Percentiles rank a stretch among this genome's conserved stretches.
Conservation (phyloP, 2,329 filamentous ascomycete species). For the Talaromyces sp. region DNA sequence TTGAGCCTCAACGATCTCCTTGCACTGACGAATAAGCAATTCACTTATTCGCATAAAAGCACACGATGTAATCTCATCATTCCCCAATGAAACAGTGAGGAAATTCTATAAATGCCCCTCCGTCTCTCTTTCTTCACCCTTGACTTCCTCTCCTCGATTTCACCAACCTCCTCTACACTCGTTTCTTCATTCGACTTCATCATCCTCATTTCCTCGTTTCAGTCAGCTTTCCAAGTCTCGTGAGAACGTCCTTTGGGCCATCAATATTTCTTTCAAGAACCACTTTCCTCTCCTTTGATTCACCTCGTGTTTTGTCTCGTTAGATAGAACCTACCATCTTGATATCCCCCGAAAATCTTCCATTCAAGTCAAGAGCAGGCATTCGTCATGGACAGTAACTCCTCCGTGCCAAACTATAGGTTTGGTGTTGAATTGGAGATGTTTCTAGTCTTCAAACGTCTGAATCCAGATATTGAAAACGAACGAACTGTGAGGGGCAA, state of each 20-base stretch:
- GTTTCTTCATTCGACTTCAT: not conserved
- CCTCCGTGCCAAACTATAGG: not conserved
- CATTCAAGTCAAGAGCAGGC: not conserved
- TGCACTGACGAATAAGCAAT: not conserved
- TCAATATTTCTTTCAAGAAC: not conserved
- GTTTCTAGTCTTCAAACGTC: not conserved
- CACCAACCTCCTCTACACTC: not conserved
- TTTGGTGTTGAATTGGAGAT: slow-evolving; percentile 4
- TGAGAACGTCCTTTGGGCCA: not conserved
- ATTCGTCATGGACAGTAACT: not conserved
- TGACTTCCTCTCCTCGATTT: not conserved
- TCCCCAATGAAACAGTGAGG: not conserved
- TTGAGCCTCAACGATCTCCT: not conserved
- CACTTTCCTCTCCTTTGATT: not conserved
- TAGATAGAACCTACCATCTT: not conserved
- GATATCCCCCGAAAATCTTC: not conserved
- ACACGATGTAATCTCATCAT: not conserved
- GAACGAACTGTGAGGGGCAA: not conserved
- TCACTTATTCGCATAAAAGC: not conserved
- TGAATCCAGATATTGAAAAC: not conserved
- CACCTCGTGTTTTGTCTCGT: not conserved
- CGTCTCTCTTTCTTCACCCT: not conserved
- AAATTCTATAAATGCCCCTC: not conserved
- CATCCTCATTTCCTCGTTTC: not conserved
- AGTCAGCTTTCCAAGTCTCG: not conserved